Evolutionary conservation across 2,329 filamentous ascomycete species (phyloP).

Genomic region (Botrytis cinerea): DNA sequence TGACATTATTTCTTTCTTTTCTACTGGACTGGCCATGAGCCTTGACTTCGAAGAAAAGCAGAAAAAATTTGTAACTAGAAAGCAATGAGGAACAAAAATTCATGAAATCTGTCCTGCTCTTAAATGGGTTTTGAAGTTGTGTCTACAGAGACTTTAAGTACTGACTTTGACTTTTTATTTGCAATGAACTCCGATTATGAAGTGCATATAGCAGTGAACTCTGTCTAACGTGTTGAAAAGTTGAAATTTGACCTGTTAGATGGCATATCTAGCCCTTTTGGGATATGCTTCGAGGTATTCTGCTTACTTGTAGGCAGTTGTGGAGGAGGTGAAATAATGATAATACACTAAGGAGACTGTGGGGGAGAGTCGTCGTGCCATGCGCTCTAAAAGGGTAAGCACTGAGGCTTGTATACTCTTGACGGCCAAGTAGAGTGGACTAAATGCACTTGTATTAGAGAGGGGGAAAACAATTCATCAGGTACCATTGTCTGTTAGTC

Average conservation of each 20-base stretch:
- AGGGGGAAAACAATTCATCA: background rate
- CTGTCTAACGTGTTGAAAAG: background rate
- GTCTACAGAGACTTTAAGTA: background rate
- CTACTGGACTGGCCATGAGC: conserved; percentile 28
- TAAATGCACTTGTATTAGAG: background rate
- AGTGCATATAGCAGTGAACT: background rate
- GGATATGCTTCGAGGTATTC: background rate
- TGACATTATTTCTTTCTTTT: conserved; percentile 33
- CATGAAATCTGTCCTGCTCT: conserved; percentile 10
- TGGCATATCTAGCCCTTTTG: background rate
- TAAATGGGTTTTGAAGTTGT: background rate
- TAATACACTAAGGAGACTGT: background rate
- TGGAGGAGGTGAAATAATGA: background rate
- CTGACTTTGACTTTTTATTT: background rate
- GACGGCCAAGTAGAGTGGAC: background rate
- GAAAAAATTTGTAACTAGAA: conserved; percentile 38
- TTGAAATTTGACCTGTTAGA: background rate
- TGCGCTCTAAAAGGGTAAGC: background rate
- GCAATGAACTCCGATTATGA: background rate
- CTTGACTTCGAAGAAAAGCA: conserved; percentile 28
- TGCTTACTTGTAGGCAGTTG: background rate
- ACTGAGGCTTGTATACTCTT: background rate
- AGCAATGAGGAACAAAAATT: conserved; percentile 31
- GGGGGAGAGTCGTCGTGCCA: no score
- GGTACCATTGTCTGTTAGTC: background rate